These are phyloP conservation scores for Haplosporangium gracile DNA, from an alignment of 192 early-diverging fungal genomes.

Conservation along the genomic window DNA sequence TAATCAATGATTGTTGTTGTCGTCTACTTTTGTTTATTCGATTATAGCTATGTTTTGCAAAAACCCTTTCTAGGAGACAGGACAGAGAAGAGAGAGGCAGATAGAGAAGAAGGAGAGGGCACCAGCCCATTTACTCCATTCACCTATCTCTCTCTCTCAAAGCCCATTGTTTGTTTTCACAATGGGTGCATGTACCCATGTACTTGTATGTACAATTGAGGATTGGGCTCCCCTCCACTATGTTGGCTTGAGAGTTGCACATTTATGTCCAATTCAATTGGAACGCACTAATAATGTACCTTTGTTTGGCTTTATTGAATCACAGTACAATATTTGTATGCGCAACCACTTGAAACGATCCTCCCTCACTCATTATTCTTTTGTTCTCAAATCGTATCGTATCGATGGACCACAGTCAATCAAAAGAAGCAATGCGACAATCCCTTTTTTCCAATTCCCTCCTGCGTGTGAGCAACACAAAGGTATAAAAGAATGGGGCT, in stretches of 20 bases:
- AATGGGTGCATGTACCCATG: neutral
- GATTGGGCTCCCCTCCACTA: neutral
- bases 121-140: neutral
- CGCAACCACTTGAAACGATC: neutral
- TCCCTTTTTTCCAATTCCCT: neutral
- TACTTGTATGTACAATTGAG: neutral
- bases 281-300: neutral
- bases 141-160: neutral
- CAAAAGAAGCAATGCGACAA: neutral
- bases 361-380: too few relatives aligned
- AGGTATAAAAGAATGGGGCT: slow-evolving; percentile 8
- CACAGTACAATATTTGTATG: neutral
- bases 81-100: too few relatives aligned
- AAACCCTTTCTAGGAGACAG: neutral
- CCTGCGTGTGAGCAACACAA: neutral
- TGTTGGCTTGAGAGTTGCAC: neutral
- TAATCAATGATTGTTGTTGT: neutral
- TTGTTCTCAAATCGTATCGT: too few relatives aligned
- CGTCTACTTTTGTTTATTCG: neutral
- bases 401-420: too few relatives aligned
- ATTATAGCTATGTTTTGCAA: neutral
- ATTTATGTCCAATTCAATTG: neutral
- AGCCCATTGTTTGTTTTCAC: neutral
- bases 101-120: neutral
- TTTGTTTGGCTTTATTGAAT: neutral